Evolutionary conservation across 2,329 filamentous ascomycete genomes (phyloP).

Genomic region (Ascochyta lentis): DNA sequence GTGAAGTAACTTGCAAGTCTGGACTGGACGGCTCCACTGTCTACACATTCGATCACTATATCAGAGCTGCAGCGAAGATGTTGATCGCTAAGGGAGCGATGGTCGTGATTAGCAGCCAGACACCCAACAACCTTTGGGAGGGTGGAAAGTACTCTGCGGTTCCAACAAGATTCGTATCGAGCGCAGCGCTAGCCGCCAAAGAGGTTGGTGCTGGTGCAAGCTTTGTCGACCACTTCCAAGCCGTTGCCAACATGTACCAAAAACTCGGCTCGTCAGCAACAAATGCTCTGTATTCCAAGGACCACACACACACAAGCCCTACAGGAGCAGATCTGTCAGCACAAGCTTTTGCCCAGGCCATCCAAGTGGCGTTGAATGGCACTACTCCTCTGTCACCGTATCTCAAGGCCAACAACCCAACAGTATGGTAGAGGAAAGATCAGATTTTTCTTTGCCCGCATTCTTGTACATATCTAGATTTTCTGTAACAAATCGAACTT

Average conservation of each 20-base stretch:
- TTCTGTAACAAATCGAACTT: no score
- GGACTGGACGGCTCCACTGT: background rate
- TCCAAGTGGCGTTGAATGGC: slow-evolving; percentile 1
- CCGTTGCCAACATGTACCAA: slow-evolving; percentile 4
- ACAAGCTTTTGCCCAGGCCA: slow-evolving; percentile 3
- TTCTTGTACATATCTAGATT: no score
- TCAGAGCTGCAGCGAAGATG: slow-evolving; percentile 1
- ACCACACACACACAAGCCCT: slow-evolving; percentile 4
- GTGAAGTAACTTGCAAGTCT: background rate
- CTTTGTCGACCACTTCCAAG: slow-evolving; percentile 5
- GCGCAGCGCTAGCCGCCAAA: background rate
- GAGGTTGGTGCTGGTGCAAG: background rate
- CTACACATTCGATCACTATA: slow-evolving; percentile 1
- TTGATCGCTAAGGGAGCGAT: background rate
- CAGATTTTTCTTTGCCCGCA: background rate
- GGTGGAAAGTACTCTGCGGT: background rate
- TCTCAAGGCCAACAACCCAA: background rate
- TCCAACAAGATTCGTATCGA: background rate
- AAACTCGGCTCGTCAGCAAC: slow-evolving; percentile 1
- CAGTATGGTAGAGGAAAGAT: background rate
- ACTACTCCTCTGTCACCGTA: slow-evolving; percentile 1
- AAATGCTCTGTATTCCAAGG: background rate
- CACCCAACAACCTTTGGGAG: slow-evolving; percentile 5
- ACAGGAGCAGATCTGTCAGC: slow-evolving; percentile 1
- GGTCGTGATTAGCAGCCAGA: slow-evolving; percentile 2